These are phyloP conservation scores for Agastache rugosa DNA, from an alignment of 257 asterid species.

Conservation along the genomic window DNA sequence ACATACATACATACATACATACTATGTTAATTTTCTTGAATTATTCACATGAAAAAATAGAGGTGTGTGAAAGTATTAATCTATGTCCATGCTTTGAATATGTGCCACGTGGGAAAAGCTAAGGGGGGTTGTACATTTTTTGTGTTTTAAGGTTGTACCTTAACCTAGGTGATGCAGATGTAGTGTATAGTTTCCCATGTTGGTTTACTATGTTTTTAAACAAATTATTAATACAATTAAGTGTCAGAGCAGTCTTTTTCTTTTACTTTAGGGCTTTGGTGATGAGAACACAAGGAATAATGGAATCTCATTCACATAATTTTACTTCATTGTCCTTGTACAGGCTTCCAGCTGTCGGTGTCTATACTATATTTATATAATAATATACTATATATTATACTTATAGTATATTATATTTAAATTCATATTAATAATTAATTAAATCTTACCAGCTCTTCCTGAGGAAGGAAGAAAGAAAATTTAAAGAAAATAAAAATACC, in stretches of 20 bases:
- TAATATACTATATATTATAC: neutral
- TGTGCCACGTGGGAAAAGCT: neutral
- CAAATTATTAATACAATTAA: conserved; percentile 22
- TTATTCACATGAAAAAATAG: neutral
- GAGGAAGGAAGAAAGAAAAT: neutral
- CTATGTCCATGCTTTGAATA: neutral
- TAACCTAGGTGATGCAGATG: conserved; percentile 18
- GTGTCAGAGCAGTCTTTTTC: conserved; percentile 66
- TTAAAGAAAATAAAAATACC: neutral
- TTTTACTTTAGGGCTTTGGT: conserved; percentile 49
- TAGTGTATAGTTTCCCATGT: conserved; percentile 36
- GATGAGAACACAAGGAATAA: conserved; percentile 54
- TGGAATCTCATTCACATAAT: conserved; percentile 64
- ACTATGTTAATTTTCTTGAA: neutral
- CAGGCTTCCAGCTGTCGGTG: conserved; percentile 43
- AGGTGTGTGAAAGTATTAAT: neutral
- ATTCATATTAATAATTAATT: neutral
- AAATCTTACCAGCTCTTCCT: conserved; percentile 22
- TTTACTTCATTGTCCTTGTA: conserved; percentile 67
- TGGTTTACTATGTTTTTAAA: conserved; percentile 2
- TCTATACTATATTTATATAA: conserved; percentile 4
- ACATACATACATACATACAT: neutral
- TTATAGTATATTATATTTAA: too few relatives aligned
- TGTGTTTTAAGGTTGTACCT: conserved; percentile 31
- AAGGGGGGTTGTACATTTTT: conserved; percentile 34